Conservation (phyloP, 441 rosid species). For the Metrosideros polymorpha region DNA sequence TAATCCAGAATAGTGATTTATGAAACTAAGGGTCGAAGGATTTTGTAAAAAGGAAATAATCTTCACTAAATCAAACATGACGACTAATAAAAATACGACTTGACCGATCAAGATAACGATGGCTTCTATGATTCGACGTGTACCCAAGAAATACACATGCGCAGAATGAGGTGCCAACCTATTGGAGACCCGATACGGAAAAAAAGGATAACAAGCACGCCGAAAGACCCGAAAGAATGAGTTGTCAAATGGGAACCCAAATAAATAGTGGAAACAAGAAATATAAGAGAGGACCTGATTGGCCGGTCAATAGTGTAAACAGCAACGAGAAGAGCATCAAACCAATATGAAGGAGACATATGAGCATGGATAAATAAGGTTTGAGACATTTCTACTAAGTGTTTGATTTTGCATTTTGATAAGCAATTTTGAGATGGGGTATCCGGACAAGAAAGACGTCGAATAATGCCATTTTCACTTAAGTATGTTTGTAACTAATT, state of each 20-base stretch:
- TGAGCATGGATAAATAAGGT: not conserved
- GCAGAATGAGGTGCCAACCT: not conserved
- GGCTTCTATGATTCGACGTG: not conserved
- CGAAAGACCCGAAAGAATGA: not conserved
- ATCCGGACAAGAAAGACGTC: not conserved
- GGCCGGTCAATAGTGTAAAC: not conserved
- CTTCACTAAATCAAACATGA: not conserved
- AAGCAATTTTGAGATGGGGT: not conserved
- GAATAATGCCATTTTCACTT: not conserved
- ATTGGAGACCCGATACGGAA: fast-evolving
- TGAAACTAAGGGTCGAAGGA: not conserved
- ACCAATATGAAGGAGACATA: not conserved
- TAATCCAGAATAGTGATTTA: not conserved
- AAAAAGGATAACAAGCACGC: not conserved
- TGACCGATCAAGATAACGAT: not conserved
- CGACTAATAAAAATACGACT: not conserved
- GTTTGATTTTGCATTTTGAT: not conserved
- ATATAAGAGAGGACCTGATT: not conserved
- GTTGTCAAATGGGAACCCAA: not conserved
- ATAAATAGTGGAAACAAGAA: not conserved
- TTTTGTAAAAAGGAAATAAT: not conserved
- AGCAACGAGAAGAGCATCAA: not conserved
- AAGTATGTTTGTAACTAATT: not conserved
- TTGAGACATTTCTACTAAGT: not conserved
- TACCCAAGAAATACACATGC: not conserved